A percentile compares a stretch with the other conserved stretches of the same genome.
These are phyloP conservation scores for Dictyostelium purpureum DNA, from an alignment of 78 protist genomes.

Conservation along the genomic window DNA sequence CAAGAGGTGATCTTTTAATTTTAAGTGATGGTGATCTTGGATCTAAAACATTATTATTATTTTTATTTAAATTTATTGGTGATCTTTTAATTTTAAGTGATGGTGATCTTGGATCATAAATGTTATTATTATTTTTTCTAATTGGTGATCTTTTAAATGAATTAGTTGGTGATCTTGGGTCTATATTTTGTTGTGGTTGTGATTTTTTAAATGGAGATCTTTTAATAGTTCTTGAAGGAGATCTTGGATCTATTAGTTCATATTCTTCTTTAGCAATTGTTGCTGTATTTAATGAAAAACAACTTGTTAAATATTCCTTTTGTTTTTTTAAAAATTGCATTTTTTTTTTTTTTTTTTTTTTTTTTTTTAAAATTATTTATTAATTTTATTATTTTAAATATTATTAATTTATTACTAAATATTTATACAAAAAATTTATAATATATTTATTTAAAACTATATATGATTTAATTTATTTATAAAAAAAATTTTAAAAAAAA, in stretches of 20 bases:
- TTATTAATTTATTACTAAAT: too few species aligned
- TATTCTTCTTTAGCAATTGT: too few species aligned
- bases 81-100: neutral
- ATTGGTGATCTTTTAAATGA: constrained; percentile 12
- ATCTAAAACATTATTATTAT: neutral
- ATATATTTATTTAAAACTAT: too few species aligned
- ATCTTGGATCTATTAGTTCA: constrained; percentile 6
- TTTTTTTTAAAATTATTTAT: too few species aligned
- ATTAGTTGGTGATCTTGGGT: constrained; percentile 30
- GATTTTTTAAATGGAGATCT: constrained; percentile 14
- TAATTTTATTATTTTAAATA: too few species aligned
- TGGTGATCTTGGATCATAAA: constrained; percentile 17
- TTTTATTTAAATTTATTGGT: neutral
- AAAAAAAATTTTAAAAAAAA: too few species aligned
- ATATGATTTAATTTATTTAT: too few species aligned
- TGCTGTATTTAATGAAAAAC: too few species aligned
- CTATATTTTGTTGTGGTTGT: neutral
- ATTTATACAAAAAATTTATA: too few species aligned
- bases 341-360: too few species aligned
- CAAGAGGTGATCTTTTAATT: neutral
- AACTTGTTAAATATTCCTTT: too few species aligned
- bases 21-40: constrained; percentile 16
- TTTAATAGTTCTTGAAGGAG: constrained; percentile 13
- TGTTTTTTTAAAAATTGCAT: too few species aligned
- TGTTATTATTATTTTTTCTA: neutral